phyloP scores from a whole-genome alignment of 768 basidiomycete genomes.

The Polyporus arcularius region DNA sequence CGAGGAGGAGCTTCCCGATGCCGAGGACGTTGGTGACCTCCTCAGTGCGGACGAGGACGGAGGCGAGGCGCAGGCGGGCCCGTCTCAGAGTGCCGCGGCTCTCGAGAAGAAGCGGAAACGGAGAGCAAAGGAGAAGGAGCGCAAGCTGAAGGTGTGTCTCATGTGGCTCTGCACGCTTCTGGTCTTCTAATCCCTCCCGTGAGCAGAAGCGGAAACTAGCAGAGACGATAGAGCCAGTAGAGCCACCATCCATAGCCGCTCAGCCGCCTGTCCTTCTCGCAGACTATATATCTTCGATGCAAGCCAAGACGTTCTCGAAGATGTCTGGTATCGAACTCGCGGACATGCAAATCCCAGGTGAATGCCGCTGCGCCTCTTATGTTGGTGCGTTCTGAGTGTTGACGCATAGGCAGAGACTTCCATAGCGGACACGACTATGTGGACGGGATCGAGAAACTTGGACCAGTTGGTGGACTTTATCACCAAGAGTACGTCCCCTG shows the following conservation, averaged over 20 bases:
- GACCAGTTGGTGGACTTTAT: slow-evolving; percentile 78
- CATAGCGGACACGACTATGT: slow-evolving; percentile 74
- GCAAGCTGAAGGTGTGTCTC: slow-evolving; percentile 57
- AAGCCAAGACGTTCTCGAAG: slow-evolving; percentile 67
- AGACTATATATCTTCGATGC: slow-evolving; percentile 64
- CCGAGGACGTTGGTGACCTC: slow-evolving; percentile 40
- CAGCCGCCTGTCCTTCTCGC: slow-evolving; percentile 60
- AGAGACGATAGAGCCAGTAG: slow-evolving; percentile 41
- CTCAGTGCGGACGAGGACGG: slow-evolving; percentile 48
- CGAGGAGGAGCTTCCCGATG: slow-evolving; percentile 47
- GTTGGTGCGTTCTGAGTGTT: slow-evolving; percentile 36
- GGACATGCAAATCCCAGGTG: slow-evolving; percentile 79
- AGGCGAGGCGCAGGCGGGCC: slow-evolving; percentile 26
- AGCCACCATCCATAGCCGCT: slow-evolving; percentile 49
- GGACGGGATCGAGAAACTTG: slow-evolving; percentile 71
- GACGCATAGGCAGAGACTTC: slow-evolving; percentile 62
- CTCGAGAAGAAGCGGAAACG: slow-evolving; percentile 69
- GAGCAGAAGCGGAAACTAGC: slow-evolving; percentile 66
- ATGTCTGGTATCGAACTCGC: slow-evolving; percentile 77
- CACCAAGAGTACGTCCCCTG: slow-evolving; percentile 55
- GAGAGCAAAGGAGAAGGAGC: slow-evolving; percentile 72
- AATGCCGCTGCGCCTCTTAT: slow-evolving; percentile 26
- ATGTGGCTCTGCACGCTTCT: neutral
- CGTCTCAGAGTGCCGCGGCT: slow-evolving; percentile 21
- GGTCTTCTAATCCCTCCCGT: slow-evolving; percentile 7